These are phyloP conservation scores for Lecanoromycetidae sp. DNA, from an alignment of 2,329 filamentous ascomycete species.

Conservation along the genomic window DNA sequence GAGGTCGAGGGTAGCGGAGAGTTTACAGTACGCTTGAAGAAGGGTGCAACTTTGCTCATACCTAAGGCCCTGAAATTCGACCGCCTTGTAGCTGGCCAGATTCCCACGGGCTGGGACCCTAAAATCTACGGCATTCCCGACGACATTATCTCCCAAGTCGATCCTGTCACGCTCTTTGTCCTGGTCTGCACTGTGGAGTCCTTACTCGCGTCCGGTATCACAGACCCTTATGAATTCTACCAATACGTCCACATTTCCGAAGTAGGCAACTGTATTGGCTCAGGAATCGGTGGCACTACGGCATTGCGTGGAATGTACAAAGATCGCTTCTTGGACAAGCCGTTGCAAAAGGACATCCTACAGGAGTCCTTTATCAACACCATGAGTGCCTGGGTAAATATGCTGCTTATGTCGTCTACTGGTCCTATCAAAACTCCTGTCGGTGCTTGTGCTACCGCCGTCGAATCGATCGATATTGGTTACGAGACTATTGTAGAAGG, in stretches of 20 bases:
- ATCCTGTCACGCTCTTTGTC: constrained; percentile 89
- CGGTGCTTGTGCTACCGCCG: constrained; percentile 90
- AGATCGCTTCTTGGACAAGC: constrained; percentile 91
- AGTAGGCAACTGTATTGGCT: constrained; percentile 95
- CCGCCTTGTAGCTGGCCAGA: constrained; percentile 90
- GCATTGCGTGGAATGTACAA: constrained; percentile 97
- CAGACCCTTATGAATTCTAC: constrained; percentile 98
- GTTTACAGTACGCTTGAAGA: constrained; percentile 87
- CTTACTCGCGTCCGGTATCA: constrained; percentile 84
- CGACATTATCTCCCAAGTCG: constrained; percentile 94
- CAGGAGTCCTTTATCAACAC: constrained; percentile 99
- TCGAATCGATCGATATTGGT: constrained; percentile 94
- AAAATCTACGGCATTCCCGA: constrained; percentile 94
- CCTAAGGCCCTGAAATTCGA: constrained; percentile 96
- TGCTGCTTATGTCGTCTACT: constrained; percentile 92
- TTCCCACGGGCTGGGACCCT: constrained; percentile 93
- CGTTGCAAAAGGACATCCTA: constrained; percentile 94
- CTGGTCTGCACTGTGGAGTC: constrained; percentile 89
- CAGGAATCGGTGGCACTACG: constrained; percentile 89
- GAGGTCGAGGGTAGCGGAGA: constrained; percentile 89
- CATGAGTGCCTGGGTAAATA: constrained; percentile 99
- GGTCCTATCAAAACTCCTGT: constrained; percentile 98
- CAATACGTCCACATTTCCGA: constrained; percentile 98
- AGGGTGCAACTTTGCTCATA: constrained; percentile 87
- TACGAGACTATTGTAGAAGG: constrained; percentile 98